A percentile compares a stretch with the other conserved stretches of the same genome.
Evolutionary conservation across 2,329 filamentous ascomycete species (phyloP).

Genomic region (Pseudocercospora crystallina): DNA sequence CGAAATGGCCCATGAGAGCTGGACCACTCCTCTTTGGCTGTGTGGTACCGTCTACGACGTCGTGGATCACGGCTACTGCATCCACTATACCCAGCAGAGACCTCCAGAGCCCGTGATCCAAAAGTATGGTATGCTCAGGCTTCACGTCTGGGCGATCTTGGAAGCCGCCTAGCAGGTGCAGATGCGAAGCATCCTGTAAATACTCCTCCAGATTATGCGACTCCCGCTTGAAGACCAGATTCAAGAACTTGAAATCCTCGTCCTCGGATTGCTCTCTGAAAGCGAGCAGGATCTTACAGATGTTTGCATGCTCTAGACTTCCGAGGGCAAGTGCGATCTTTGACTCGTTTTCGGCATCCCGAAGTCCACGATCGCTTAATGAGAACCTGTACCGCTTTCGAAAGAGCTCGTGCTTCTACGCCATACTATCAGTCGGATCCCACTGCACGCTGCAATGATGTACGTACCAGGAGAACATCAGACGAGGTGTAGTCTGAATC

Average conservation of each 20-base stretch:
- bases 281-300: conserved; percentile 3
- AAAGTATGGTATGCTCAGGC: not conserved
- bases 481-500: not conserved
- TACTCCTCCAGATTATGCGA: conserved; percentile 8
- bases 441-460: too few species aligned
- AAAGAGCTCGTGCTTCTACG: conserved; percentile 2
- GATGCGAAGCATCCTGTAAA: not conserved
- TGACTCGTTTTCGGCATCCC: conserved; percentile 2
- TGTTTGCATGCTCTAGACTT: conserved; percentile 1
- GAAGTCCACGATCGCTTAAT: not conserved
- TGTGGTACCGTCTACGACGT: not conserved
- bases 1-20: conserved; percentile 5
- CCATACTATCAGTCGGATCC: not conserved
- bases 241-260: not conserved
- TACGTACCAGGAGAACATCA: conserved; percentile 2
- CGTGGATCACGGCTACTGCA: conserved; percentile 7
- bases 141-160: not conserved
- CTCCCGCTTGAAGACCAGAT: conserved; percentile 6
- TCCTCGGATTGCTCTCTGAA: conserved; percentile 2
- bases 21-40: not conserved
- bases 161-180: not conserved
- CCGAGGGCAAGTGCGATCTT: conserved; percentile 2
- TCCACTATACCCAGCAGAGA: conserved; percentile 6
- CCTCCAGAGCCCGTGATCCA: conserved; percentile 7
- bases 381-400: conserved; percentile 3